Evolutionary conservation across 257 asterid genomes (phyloP).

Genomic region (Petunia secreta): DNA sequence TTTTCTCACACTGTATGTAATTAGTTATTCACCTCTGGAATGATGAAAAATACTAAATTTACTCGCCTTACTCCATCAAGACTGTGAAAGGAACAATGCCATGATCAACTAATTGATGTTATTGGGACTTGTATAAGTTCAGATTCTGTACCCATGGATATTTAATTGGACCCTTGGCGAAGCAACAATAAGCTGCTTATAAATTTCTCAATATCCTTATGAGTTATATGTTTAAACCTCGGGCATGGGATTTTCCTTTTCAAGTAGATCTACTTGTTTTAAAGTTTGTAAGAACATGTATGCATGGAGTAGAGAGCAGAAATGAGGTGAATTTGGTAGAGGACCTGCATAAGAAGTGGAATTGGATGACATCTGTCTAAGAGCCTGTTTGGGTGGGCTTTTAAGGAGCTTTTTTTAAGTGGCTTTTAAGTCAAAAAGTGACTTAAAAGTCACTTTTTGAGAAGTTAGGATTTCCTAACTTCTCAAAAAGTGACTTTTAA

Average conservation of each 20-base stretch:
- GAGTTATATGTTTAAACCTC: not conserved
- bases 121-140: not conserved
- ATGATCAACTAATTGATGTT: constrained; percentile 2
- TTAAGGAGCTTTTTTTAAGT: too few relatives aligned
- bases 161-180: not conserved
- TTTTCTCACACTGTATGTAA: not conserved
- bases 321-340: constrained; percentile 3
- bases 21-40: not conserved
- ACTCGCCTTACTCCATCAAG: not conserved
- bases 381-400: too few relatives aligned
- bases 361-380: not conserved
- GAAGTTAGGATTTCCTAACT: too few relatives aligned
- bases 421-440: too few relatives aligned
- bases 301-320: not conserved
- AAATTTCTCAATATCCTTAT: not conserved
- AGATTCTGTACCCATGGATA: not conserved
- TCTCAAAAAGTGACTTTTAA: too few relatives aligned
- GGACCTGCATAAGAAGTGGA: not conserved
- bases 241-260: not conserved
- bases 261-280: not conserved
- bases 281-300: not conserved
- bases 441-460: too few relatives aligned
- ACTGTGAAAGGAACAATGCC: not conserved
- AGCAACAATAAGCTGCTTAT: not conserved
- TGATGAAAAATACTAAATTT: not conserved